These are phyloP conservation scores for Eucalyptus regnans DNA, from an alignment of 345 rosid species.

Conservation along the genomic window DNA sequence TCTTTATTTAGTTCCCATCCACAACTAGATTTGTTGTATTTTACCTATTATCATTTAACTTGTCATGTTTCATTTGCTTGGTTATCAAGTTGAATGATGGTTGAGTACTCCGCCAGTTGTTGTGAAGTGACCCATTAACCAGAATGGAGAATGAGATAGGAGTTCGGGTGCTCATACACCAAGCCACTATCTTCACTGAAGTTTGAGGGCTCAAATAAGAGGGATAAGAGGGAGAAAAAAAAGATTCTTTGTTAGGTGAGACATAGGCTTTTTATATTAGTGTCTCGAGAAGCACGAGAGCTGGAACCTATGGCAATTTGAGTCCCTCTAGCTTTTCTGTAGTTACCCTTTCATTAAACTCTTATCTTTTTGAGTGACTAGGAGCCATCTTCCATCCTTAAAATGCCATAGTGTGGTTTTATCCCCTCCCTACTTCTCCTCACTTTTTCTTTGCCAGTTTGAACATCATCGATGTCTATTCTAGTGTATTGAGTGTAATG, in stretches of 20 bases:
- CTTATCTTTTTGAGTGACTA: not conserved
- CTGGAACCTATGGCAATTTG: not conserved
- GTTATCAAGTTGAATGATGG: not conserved
- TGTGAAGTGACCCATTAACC: not conserved
- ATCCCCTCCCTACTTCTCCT: not conserved
- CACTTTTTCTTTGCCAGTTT: not conserved
- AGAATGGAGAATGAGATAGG: not conserved
- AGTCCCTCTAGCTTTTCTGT: not conserved
- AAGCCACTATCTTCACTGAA: not conserved
- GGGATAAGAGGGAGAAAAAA: not conserved
- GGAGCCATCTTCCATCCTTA: not conserved
- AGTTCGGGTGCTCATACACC: not conserved
- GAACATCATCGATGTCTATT: not conserved
- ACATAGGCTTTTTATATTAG: not conserved
- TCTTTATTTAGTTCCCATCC: not conserved
- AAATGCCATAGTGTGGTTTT: not conserved
- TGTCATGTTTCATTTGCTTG: not conserved
- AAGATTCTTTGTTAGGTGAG: not conserved
- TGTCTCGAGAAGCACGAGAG: not conserved
- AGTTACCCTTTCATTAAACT: not conserved
- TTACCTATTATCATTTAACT: not conserved
- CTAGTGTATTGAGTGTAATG: not conserved
- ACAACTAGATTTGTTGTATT: not conserved
- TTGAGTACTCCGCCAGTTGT: not conserved
- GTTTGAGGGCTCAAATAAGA: not conserved